Evolutionary conservation across 768 basidiomycete species (phyloP), one percentile per base, ranked within the genome.

Genomic region (Lentinula boryana): DNA sequence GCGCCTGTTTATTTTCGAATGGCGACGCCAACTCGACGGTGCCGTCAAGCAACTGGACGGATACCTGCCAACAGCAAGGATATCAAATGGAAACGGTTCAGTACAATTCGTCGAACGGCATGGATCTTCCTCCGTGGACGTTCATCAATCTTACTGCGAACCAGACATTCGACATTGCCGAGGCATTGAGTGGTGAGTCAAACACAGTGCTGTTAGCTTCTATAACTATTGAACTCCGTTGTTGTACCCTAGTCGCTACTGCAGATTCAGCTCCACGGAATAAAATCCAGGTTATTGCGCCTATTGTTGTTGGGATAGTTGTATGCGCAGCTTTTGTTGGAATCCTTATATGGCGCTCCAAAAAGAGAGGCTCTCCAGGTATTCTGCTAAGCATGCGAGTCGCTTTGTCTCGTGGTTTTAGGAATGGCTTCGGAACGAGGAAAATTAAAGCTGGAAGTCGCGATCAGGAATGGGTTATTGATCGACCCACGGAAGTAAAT

Each of bases 271-370:
- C 51, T 27, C 31, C 56, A 55, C 75, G 73, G 73, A 54, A 54
- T 13, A 5, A 71, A 13, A 38, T 71, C 7, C 76, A 78, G 54
- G 74, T 77, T 51, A 70, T 68, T 9, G 46, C 68, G 0, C 76
- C 77, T 6, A 66, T 69, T 57, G 68, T 76, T 44, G 71, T 75
- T 9, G 76, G 72, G 32, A 65, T 68, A 4, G 66, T 35, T 41
- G 68, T 77, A 15, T 32, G 35, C 50, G 60, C 27, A 36, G 66
- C 65, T 36, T 43, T 58, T 35, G 8, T 46, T 15, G 57, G 44
- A 7, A 13, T 58, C 36, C 55, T 63, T 66, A 68, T 66, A 48
- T 61, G 63, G 48, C 41, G 33, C n/a, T 36, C 41, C 3, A 58
- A 66, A 67, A 64, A 64, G 63, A 64, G 31, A 58, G 64, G 36